Evolutionary conservation across 192 early-diverging fungal species (phyloP).

Genomic region (Mortierella hygrophila): DNA sequence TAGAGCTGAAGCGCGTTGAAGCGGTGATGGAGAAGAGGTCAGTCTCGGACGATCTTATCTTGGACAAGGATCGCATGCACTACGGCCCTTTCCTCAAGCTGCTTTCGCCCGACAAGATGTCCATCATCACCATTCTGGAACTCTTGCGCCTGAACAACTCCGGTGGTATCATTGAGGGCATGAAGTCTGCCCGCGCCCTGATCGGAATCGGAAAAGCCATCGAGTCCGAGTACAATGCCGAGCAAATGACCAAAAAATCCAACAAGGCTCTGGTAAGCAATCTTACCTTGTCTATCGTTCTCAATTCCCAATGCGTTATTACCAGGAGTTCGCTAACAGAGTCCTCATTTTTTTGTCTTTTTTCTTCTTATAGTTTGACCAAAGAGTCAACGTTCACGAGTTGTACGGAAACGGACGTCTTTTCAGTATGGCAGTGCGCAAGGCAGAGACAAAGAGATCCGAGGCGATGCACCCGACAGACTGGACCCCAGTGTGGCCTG

Average conservation of each 20-base stretch:
- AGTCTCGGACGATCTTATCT: conserved; percentile 20
- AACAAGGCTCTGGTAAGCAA: conserved; percentile 66
- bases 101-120: conserved; percentile 78
- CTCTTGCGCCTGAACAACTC: conserved; percentile 73
- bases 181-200: conserved; percentile 68
- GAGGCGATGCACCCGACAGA: conserved; percentile 60
- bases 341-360: background rate
- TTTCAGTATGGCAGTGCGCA: conserved; percentile 85
- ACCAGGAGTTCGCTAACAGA: background rate
- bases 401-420: conserved; percentile 82
- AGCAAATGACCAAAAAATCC: conserved; percentile 77
- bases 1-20: conserved; percentile 73
- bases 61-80: conserved; percentile 64
- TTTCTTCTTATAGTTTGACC: conserved; percentile 38
- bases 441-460: conserved; percentile 72
- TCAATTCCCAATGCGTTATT: background rate
- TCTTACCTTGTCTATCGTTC: background rate
- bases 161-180: conserved; percentile 63
- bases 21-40: conserved; percentile 40
- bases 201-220: conserved; percentile 80
- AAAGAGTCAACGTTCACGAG: conserved; percentile 68
- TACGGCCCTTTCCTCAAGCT: conserved; percentile 77
- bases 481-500: conserved; percentile 81
- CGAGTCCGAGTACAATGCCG: conserved; percentile 86
- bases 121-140: conserved; percentile 88